phyloP scores from a whole-genome alignment of 208 protist genomes.

The Crithidia thermophila region DNA sequence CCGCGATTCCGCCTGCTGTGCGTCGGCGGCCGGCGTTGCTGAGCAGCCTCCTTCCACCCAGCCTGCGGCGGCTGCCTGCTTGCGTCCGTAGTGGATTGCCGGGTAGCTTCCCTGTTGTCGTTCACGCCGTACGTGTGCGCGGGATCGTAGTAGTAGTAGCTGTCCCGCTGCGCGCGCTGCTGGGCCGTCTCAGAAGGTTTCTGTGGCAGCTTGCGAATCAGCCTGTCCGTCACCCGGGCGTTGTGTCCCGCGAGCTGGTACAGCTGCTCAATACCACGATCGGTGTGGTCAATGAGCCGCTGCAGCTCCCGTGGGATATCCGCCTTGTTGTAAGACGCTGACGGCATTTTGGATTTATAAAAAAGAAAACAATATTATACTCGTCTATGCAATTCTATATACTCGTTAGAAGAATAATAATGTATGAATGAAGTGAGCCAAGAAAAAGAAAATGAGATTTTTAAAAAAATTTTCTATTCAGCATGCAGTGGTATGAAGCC shows the following conservation, averaged over 20 bases:
- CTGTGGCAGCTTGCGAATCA: not conserved
- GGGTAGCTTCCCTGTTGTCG: no score
- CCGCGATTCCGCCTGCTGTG: no score
- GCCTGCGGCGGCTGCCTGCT: no score
- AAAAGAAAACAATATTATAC: no score
- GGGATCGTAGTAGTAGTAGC: slow-evolving; percentile 15
- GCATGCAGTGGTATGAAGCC: no score
- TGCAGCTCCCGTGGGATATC: slow-evolving; percentile 41
- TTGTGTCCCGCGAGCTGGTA: slow-evolving; percentile 44
- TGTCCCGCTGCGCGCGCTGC: slow-evolving; percentile 1
- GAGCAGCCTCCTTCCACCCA: no score
- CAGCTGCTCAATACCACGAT: slow-evolving; percentile 65
- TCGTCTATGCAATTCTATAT: not conserved
- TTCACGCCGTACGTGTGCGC: not conserved
- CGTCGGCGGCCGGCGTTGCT: no score
- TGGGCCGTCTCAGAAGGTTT: not conserved
- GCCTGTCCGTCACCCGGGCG: not conserved
- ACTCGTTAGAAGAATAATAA: not conserved
- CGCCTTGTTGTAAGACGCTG: slow-evolving; percentile 17
- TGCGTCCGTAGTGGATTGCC: no score
- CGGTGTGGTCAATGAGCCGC: slow-evolving; percentile 69
- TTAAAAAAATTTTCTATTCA: no score
- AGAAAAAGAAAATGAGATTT: not conserved
- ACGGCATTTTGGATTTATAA: not conserved
- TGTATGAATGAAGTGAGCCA: no score